Base-by-base conservation (phyloP, 495 filamentous ascomycete genomes). In the Clohesyomyces aquaticus region DNA sequence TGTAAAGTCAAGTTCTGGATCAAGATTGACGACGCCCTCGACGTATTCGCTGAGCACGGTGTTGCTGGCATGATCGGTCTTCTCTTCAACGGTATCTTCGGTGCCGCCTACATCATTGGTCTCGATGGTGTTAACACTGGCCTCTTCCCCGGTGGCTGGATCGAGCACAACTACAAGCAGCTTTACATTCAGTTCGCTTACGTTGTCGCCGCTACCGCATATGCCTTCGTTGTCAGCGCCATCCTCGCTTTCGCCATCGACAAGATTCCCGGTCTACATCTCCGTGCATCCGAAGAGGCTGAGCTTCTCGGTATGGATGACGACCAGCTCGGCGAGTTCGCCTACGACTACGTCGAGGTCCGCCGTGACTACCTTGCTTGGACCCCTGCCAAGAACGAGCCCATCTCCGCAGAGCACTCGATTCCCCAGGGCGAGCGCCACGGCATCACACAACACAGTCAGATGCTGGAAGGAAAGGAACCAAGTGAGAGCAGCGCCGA, bases 301-400 rank as follows among this genome's bases (percentile, higher is more conserved):
- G 94, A 98, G 76, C 84, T 98, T 19, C 85, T 98, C 53, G 94
- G 94, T 59, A 96, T 98, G 93, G 94, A 98, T 69, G 95, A 98
- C 74, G 94, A 98, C 78, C 94, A 98, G 74, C 88, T 97, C 32
- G 94, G 94, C 72, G 94, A 98, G 77, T 98, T 98, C 73, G 95
- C 94, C 6, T 98, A 98, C 79, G 94, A 98, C 77, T 98, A 98
- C 75, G 94, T 98, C 68, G 94, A 98, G 81, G 94, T 98, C 63
- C 88, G 94, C 59, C 86, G 94, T 62, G 94, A 98, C 75, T 98
- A 96, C 80, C 85, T 97, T 16, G 94, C 94, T 47, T 98, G 94
- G 94, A 96, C 91, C 3, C 93, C 94, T 0, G 89, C 91, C 59
- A 90, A 90, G 75, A 72, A 77, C 38, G 86, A 89, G 32, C 81